Evolutionary conservation across 2,329 filamentous ascomycete species (phyloP).

Genomic region (Tympanopsis confertula): DNA sequence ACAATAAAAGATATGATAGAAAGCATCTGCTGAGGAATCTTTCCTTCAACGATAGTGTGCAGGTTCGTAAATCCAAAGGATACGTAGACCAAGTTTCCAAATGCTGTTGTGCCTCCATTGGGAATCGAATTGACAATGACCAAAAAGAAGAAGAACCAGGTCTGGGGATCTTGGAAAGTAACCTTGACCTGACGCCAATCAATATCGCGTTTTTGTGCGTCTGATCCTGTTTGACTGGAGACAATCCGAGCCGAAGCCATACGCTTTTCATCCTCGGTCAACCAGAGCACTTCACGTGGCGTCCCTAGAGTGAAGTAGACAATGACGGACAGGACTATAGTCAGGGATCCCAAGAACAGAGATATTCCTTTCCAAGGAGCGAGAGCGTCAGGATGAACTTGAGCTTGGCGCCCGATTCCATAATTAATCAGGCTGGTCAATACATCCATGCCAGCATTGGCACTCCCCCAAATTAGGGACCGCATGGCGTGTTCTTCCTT

Average conservation of each 20-base stretch:
- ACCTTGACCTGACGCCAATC: conserved; percentile 14
- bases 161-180: conserved; percentile 17
- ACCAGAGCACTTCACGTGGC: conserved; percentile 16
- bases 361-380: conserved; percentile 16
- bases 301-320: conserved; percentile 16
- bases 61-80: conserved; percentile 18
- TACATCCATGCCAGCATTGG: conserved; percentile 18
- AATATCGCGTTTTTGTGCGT: conserved; percentile 13
- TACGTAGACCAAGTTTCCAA: conserved; percentile 16
- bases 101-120: conserved; percentile 18
- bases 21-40: conserved; percentile 13
- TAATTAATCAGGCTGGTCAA: conserved; percentile 16
- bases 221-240: conserved; percentile 14
- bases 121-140: conserved; percentile 18
- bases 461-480: conserved; percentile 17
- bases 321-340: conserved; percentile 10
- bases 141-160: conserved; percentile 21
- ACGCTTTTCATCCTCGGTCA: conserved; percentile 15
- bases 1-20: conserved; percentile 15
- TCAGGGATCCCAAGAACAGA: conserved; percentile 14
- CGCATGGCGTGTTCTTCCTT: conserved; percentile 15
- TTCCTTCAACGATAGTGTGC: conserved; percentile 18
- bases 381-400: conserved; percentile 9
- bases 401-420: conserved; percentile 10
- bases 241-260: conserved; percentile 14